Evolutionary conservation across 2,329 filamentous ascomycete genomes (phyloP), one percentile per base, ranked within the genome.

Genomic region (Aspergillus puulaauensis): DNA sequence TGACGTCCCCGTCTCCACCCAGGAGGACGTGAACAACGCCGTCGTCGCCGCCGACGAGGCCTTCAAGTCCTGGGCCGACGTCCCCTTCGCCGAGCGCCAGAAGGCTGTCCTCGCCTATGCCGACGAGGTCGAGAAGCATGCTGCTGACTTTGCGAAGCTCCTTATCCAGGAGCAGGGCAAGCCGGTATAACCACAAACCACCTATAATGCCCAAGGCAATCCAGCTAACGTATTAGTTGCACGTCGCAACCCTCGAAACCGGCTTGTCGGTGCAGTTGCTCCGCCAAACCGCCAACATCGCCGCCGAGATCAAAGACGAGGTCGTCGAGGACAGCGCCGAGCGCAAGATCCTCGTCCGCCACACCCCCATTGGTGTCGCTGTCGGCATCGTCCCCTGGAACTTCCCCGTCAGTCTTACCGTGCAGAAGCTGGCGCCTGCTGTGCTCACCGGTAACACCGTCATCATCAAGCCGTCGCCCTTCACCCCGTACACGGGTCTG

Each of bases 341-440:
- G 9, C 60, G 60, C 19, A 64, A 68, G 43, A 60, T 76, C 11
- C 58, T 73, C 37, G 66, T 72, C 50, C 67, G 73, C n/a, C 71
- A 75, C 54, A 71, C 66, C 1, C 76, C 77, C 0, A 57, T 78
- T 2, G 75, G 76, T 8, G 73, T 78, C 12, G 64, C 79, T 2
- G 82, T 76, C 12, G 84, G 79, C 57, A 86, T 86, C 63, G 81
- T 82, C 31, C 83, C 84, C 0, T 87, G 85, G 84, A 87, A 87
- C 68, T 86, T 71, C 60, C 75, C 77, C 4, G 56, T 75, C 8
- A 40, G 71, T 23, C 57, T 78, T 19, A 75, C 77, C 11, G 75
- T 77, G 53, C 73, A 80, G 46, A 86, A 86, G 68, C 75, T 83
- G 31, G 74, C 71, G 4, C 74, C 79, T 0, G 76, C 81, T 0